Base-by-base conservation (phyloP, 2,329 filamentous ascomycete species). In the Cladorrhinum sp. region DNA sequence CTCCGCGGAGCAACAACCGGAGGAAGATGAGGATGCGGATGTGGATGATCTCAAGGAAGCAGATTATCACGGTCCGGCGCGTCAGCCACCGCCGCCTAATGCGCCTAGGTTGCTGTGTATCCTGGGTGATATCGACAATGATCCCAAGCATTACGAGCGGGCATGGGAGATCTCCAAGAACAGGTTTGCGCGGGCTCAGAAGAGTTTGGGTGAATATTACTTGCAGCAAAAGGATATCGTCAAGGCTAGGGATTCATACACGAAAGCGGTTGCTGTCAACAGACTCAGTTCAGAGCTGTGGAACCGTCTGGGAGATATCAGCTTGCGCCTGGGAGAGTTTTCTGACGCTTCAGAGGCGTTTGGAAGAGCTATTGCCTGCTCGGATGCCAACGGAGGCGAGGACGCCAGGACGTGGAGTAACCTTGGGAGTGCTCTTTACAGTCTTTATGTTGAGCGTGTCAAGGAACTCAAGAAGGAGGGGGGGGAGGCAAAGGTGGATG, bases 351-450 rank as follows among this genome's bases (percentile, higher is more conserved):
- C 91, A 0, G 87, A 93, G 66, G 89, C 92, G 0, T 99, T 96
- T 73, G 86, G 87, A 8, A 84, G 92, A 22, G 89, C 89, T 8
- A 93, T 99, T 10, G 87, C 90, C 66, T 75, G 78, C 6, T 77
- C 81, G 0, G 80, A 77, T 29, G 80, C 81, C 29, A 74, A 91
- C 10, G 95, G 96, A 52, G 93, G 96, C 24, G 87, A 89, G 56
- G 93, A 97, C 70, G 93, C 93, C 0, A 87, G 96, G 70, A 92
- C 91, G 0, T 99, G 95, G 92, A 96, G 90, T 69, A 99, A 99
- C 71, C 82, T 99, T 22, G 95, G 93, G 0, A 92, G 90, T 1
- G 88, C 93, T 0, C 81, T 98, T 1, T 84, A 91, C 65, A 88
- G 86, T 61, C 78, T 89, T 64, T 92, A 84, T 74, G 81, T 77